These are phyloP conservation scores for Pisolithus microcarpus DNA, from an alignment of 768 basidiomycete genomes.

Conservation along the genomic window DNA sequence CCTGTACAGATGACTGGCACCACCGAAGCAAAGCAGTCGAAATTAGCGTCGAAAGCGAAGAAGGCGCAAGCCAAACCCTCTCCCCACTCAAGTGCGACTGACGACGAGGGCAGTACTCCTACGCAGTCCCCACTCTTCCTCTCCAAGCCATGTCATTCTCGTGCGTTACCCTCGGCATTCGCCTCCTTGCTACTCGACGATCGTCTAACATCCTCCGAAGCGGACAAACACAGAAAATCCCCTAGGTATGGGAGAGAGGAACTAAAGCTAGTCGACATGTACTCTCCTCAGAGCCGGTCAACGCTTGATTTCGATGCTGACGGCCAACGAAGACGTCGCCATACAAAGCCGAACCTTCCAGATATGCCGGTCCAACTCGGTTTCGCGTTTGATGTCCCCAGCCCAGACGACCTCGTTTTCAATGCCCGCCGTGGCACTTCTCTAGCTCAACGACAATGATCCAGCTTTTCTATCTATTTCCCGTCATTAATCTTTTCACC, in stretches of 20 bases:
- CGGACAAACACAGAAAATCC: conserved; percentile 25
- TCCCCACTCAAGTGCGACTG: conserved; percentile 26
- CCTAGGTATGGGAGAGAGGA: conserved; percentile 28
- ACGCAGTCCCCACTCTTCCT: conserved; percentile 51
- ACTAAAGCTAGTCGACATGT: conserved; percentile 21
- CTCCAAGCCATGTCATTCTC: conserved; percentile 43
- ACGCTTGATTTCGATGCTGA: conserved; percentile 15
- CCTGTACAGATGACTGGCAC: conserved; percentile 26
- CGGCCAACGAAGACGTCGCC: conserved; percentile 7
- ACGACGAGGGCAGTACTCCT: conserved; percentile 33
- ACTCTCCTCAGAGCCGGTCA: conserved; percentile 25
- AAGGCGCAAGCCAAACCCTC: conserved; percentile 44
- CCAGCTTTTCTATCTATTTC: neutral
- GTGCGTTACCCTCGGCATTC: conserved; percentile 75
- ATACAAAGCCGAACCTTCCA: conserved; percentile 22
- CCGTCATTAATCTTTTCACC: neutral
- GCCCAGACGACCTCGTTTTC: conserved; percentile 86
- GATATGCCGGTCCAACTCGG: conserved; percentile 29
- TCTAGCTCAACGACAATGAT: conserved; percentile 35
- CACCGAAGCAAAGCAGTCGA: conserved; percentile 48
- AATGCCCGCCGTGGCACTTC: conserved; percentile 74
- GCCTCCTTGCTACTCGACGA: conserved; percentile 64
- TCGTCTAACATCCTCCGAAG: conserved; percentile 32
- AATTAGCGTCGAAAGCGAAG: conserved; percentile 70
- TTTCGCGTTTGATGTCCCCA: conserved; percentile 75